Conservation (phyloP, 2,329 filamentous ascomycete genomes). For the Pseudogymnoascus sp. region DNA sequence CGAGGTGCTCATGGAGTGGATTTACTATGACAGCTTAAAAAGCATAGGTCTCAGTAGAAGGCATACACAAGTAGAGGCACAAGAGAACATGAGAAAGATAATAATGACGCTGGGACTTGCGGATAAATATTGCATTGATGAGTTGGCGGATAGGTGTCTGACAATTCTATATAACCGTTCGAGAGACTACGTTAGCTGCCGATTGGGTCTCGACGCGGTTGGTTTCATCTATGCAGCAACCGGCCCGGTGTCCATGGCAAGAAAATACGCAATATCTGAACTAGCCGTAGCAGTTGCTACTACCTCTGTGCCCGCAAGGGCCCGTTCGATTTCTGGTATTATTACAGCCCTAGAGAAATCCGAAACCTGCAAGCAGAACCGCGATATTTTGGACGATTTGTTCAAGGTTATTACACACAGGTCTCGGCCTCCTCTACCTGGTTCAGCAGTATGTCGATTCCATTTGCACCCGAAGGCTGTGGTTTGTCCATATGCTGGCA, state of each 20-base stretch:
- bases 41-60: background rate
- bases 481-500: background rate
- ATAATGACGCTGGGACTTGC: background rate
- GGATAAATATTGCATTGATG: background rate
- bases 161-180: background rate
- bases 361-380: background rate
- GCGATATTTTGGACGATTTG: background rate
- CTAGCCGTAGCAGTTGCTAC: background rate
- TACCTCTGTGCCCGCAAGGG: background rate
- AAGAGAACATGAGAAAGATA: background rate
- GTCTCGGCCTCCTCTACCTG: background rate
- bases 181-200: background rate
- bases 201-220: background rate
- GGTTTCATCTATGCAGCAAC: background rate
- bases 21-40: slow-evolving; percentile 12
- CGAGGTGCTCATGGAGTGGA: slow-evolving; percentile 13
- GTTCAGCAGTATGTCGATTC: background rate
- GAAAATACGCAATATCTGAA: background rate
- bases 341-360: background rate
- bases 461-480: background rate
- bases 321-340: background rate
- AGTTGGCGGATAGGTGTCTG: background rate
- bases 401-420: background rate
- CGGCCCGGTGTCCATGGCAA: background rate
- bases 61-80: background rate